Evolutionary conservation across 495 filamentous ascomycete genomes (phyloP).

Genomic region (Cudoniella acicularis): DNA sequence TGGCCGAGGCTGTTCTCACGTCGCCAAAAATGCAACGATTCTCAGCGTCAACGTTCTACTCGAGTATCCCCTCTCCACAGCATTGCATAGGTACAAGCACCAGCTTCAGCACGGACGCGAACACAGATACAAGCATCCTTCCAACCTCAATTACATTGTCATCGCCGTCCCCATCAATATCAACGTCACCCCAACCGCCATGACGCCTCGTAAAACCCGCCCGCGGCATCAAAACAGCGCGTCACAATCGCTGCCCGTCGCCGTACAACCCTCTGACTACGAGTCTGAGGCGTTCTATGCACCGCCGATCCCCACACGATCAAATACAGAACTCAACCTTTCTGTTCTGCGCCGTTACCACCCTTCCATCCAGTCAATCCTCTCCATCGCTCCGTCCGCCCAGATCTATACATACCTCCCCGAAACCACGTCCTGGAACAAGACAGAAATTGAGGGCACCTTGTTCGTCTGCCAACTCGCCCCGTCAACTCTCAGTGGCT

Average conservation of each 20-base stretch:
- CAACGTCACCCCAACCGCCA: conserved; percentile 30
- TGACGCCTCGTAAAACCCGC: conserved; percentile 33
- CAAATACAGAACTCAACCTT: conserved; percentile 80
- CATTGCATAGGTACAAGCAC: background rate
- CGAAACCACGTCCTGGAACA: conserved; percentile 65
- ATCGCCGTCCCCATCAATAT: background rate
- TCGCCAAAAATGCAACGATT: too few species aligned
- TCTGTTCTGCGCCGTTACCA: conserved; percentile 72
- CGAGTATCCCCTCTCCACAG: too few species aligned
- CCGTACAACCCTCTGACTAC: conserved; percentile 56
- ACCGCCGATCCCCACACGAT: conserved; percentile 44
- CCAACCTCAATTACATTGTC: background rate
- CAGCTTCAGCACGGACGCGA: too few species aligned
- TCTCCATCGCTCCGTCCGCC: conserved; percentile 72
- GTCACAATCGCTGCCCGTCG: conserved; percentile 27
- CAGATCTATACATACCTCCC: conserved; percentile 74
- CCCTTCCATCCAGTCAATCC: conserved; percentile 60
- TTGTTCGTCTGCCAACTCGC: conserved; percentile 67
- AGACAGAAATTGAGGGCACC: conserved; percentile 70
- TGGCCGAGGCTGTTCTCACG: background rate
- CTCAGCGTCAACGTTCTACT: too few species aligned
- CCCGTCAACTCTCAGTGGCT: conserved; percentile 13
- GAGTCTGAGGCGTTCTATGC: conserved; percentile 50
- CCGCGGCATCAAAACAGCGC: conserved; percentile 36
- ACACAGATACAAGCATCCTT: too few species aligned